phyloP scores from a whole-genome alignment of 2,329 filamentous ascomycete species.

The Beauveria pseudobassiana region DNA sequence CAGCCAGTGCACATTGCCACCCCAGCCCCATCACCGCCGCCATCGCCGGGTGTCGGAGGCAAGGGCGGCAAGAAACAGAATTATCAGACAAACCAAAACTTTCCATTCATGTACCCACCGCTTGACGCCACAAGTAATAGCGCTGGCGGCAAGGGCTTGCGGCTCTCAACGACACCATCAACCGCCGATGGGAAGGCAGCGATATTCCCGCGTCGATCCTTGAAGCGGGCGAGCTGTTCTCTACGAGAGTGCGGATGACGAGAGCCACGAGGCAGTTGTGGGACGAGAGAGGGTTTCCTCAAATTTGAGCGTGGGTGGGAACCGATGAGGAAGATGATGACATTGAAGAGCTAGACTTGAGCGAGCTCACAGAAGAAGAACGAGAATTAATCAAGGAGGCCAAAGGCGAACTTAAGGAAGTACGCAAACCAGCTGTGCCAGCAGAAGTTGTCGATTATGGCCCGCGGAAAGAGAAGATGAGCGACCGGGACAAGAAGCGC shows the following conservation, averaged over 20 bases:
- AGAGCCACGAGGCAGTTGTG: conserved; percentile 87
- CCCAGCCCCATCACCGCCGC: conserved; percentile 88
- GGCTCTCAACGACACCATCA: conserved; percentile 74
- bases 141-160: conserved; percentile 79
- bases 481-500: conserved; percentile 52
- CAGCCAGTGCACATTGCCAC: conserved; percentile 99
- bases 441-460: conserved; percentile 33
- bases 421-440: conserved; percentile 19
- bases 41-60: conserved; percentile 76
- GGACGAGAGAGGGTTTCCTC: conserved; percentile 87
- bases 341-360: conserved; percentile 39
- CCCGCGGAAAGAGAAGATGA: conserved; percentile 38
- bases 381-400: conserved; percentile 35
- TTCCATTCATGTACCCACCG: conserved; percentile 94
- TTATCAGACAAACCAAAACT: conserved; percentile 98
- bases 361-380: conserved; percentile 35
- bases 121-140: conserved; percentile 83
- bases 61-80: conserved; percentile 98
- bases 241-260: conserved; percentile 82
- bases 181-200: conserved; percentile 84
- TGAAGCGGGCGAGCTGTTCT: conserved; percentile 89
- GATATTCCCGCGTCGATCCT: conserved; percentile 92
- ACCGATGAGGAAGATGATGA: conserved; percentile 35
- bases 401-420: conserved; percentile 25
- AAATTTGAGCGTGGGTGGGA: conserved; percentile 88